Conservation (phyloP, 2,329 filamentous ascomycete species). For the Apiospora pterosperma region DNA sequence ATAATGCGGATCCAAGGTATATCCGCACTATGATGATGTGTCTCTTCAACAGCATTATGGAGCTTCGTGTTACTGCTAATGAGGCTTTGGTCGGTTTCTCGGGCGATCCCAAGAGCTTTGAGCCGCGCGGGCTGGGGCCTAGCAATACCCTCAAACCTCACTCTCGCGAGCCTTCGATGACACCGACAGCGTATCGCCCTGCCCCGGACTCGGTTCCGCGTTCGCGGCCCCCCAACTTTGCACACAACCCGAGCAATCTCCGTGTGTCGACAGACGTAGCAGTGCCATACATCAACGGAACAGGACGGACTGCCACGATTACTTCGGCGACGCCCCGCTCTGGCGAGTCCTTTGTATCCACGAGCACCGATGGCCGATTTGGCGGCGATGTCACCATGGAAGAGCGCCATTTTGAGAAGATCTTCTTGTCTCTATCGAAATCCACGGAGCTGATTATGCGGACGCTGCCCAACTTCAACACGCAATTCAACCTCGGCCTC, state of each 20-base stretch:
- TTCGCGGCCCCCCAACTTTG: conserved; percentile 32
- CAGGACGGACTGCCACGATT: conserved; percentile 47
- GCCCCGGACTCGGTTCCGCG: conserved; percentile 30
- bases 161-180: conserved; percentile 49
- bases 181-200: conserved; percentile 49
- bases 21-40: conserved; percentile 62
- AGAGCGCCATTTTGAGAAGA: conserved; percentile 76
- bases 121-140: conserved; percentile 25
- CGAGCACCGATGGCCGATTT: conserved; percentile 45
- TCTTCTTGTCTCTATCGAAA: conserved; percentile 72
- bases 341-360: conserved; percentile 72
- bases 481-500: conserved; percentile 62
- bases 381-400: conserved; percentile 69
- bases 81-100: conserved; percentile 22
- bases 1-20: conserved; percentile 64
- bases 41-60: conserved; percentile 66
- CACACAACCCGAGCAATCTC: conserved; percentile 51
- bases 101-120: conserved; percentile 3
- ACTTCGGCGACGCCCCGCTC: conserved; percentile 72
- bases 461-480: conserved; percentile 66
- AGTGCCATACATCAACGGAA: conserved; percentile 46
- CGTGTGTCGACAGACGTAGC: conserved; percentile 55
- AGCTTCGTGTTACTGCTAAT: conserved; percentile 53
- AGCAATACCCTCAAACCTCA: conserved; percentile 49
- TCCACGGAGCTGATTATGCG: conserved; percentile 72